Evolutionary conservation across 2,329 filamentous ascomycete species (phyloP), one percentile per base, ranked within the genome.

Genomic region (Sporothrix phasma): DNA sequence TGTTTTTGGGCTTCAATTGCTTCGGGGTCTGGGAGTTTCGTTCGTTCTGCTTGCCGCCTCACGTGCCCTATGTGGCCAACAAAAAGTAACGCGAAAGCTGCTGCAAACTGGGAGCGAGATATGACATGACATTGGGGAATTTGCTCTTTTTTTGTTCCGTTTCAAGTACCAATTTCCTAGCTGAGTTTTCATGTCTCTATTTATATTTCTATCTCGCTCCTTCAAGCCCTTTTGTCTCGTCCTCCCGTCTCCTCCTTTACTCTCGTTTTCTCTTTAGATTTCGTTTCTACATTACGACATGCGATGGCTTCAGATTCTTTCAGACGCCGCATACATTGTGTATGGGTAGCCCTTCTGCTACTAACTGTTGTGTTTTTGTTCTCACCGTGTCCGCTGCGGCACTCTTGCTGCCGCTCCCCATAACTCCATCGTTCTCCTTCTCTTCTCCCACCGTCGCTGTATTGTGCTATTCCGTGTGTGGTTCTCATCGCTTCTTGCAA

Each of bases 281-380:
- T 67, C 67, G 66, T 67, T 68, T 68, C 66, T 65, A 67, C 69
- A 67, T 68, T 65, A 68, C 67, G 68, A 69, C 67, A 59, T 67
- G 63, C 68, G 62, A 66, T 70, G 68, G 66, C 64, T 66, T 67
- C 66, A 66, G 66, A 66, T 68, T 69, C 63, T 64, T 66, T 65
- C 66, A 71, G 73, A 72, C 72, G 71, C 73, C 71, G 61, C 62
- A 64, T 59, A 45, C 53, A 53, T 41, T 54, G 19, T 64, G 63
- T 62, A 65, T 43, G 58, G 58, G 62, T 58, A 58, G 26, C 41
- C 19, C 46, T 39, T 49, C 56, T 54, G 49, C 29, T 58, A 39
- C 10, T 37, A n/a, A n/a, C n/a, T 51, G n/a, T 45, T 59, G 7
- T 29, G 39, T 49, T 43, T 65, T 34, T 22, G 22, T 34, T 49